These are phyloP conservation scores for Botrytis porri DNA, from an alignment of 2,329 filamentous ascomycete species.

Conservation along the genomic window DNA sequence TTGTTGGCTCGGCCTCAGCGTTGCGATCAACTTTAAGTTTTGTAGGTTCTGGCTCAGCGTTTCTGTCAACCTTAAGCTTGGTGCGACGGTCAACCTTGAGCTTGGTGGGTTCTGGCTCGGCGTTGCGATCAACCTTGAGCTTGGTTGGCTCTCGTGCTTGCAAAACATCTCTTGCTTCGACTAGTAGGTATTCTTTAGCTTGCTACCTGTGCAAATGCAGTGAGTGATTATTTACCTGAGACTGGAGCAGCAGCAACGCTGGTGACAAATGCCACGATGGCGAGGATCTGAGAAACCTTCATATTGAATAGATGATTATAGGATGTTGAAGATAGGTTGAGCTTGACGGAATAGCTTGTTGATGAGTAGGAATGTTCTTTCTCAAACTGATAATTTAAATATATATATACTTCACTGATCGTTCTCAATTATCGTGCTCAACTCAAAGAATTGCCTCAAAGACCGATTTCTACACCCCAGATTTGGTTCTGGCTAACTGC, in stretches of 20 bases:
- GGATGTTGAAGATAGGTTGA: neutral
- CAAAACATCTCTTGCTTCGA: neutral
- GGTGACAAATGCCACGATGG: neutral
- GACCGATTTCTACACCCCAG: neutral
- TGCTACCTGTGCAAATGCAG: neutral
- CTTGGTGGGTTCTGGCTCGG: neutral
- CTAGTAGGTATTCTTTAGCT: neutral
- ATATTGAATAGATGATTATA: neutral
- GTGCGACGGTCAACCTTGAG: neutral
- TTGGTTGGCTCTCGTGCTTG: neutral
- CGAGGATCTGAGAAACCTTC: neutral
- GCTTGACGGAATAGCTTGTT: neutral
- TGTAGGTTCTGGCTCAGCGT: accelerated
- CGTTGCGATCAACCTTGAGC: neutral
- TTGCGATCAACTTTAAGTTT: neutral
- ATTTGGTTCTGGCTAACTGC: neutral
- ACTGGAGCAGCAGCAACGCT: neutral
- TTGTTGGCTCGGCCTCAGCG: no score
- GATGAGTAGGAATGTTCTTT: neutral
- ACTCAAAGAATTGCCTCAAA: neutral
- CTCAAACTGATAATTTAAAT: neutral
- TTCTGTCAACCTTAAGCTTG: neutral
- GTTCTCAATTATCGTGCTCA: neutral
- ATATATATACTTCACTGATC: neutral
- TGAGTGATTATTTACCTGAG: neutral